Evolutionary conservation across 2,329 filamentous ascomycete species (phyloP), one percentile per base, ranked within the genome.

Genomic region (Acarospora socialis): DNA sequence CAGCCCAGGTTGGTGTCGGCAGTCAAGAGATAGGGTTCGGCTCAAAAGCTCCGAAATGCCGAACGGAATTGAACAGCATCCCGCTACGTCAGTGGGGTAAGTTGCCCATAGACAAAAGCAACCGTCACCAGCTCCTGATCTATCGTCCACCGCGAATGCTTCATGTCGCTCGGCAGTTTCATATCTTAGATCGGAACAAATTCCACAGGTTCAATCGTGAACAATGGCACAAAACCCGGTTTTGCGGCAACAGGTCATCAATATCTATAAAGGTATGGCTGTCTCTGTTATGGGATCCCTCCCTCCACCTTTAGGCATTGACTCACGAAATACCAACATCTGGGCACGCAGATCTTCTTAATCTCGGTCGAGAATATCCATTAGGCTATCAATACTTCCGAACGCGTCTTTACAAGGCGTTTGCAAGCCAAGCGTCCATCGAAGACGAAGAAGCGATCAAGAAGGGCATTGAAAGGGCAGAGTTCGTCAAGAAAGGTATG

Each of bases 401-500:
- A 7, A 70, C 73, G 5, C 73, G 84, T 2, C 61, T 94, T 7
- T 84, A 94, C 59, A 73, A 74, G 38, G 87, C 87, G 1, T 98
- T 95, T 57, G 71, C 76, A 43, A 72, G 73, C 28, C 83, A 92
- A 45, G 70, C 76, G 2, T 56, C 66, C 23, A 50, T 93, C 36
- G 66, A 61, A 2, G 74, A 90, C 43, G 77, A 87, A 40, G 70
- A 68, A 5, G 67, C 81, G 46, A 94, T 98, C 30, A 67, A 65
- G 24, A 66, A 75, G 38, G 81, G 74, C 0, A 82, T 98, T 34
- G 66, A 70, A 23, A 66, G 77, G 38, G 87, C 84, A 1, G 73
- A 92, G 43, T 94, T 80, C 55, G 83, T 95, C 3, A 92, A 82
- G 57, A 94, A 92, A 66, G 83, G 83, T 83, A 49, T 35, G 50